These are phyloP conservation scores for Acorus calamus DNA, from an alignment of 106 monocot species.

Conservation along the genomic window DNA sequence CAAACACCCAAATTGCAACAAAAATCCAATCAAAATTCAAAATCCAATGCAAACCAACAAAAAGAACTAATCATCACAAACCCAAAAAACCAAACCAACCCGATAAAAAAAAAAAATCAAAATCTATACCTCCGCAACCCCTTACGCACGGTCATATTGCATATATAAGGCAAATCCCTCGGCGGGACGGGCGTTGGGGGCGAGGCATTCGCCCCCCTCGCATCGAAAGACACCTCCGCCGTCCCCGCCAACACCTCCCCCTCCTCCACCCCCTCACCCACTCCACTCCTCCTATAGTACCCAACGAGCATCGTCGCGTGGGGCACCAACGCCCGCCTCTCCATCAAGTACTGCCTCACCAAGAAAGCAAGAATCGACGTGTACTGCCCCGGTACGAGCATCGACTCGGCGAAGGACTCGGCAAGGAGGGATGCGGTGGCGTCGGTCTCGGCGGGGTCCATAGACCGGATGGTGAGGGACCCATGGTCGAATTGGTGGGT, in stretches of 20 bases:
- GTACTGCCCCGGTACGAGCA: constrained; percentile 23
- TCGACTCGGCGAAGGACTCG: constrained; percentile 53
- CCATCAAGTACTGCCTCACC: constrained; percentile 53
- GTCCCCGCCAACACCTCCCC: constrained; percentile 40
- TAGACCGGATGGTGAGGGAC: constrained; percentile 39
- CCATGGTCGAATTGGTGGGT: constrained; percentile 24
- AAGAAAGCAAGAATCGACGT: constrained; percentile 39
- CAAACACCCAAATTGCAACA: too few species aligned
- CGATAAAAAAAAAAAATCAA: neutral
- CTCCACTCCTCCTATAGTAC: constrained; percentile 38
- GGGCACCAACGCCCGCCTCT: constrained; percentile 42
- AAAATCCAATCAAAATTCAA: too few species aligned
- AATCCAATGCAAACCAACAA: too few species aligned
- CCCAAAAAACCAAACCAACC: too few species aligned
- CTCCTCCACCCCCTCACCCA: constrained; percentile 1
- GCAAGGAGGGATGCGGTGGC: constrained; percentile 46
- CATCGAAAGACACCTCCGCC: constrained; percentile 69
- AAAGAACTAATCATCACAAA: too few species aligned
- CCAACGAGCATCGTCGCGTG: constrained; percentile 61
- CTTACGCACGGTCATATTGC: constrained; percentile 82
- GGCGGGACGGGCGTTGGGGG: constrained; percentile 69
- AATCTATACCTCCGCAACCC: constrained; percentile 44
- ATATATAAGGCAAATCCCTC: constrained; percentile 59
- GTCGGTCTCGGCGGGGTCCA: constrained; percentile 35
- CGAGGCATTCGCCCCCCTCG: constrained; percentile 36